Evolutionary conservation across 2,329 filamentous ascomycete species (phyloP).

Genomic region (Didymella arachidicola): DNA sequence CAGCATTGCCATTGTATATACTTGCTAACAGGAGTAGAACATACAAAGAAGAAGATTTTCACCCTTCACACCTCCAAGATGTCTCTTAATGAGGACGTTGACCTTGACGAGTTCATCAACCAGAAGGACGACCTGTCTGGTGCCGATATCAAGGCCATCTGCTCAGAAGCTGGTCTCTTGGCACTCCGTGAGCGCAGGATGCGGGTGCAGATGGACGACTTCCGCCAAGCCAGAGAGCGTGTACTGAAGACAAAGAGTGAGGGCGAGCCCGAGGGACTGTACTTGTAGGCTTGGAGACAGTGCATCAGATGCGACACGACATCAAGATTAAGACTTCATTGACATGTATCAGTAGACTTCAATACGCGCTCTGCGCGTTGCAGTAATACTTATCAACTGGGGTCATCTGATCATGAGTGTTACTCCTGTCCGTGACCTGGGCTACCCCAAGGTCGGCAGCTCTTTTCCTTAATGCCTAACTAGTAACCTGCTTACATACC

Average conservation of each 20-base stretch:
- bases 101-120: conserved; percentile 96
- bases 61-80: conserved; percentile 98
- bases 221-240: conserved; percentile 87
- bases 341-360: conserved; percentile 31
- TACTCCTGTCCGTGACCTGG: neutral
- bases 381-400: conserved; percentile 8
- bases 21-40: conserved; percentile 73
- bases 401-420: neutral
- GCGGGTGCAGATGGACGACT: conserved; percentile 99
- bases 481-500: neutral
- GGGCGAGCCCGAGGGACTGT: conserved; percentile 96
- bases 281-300: conserved; percentile 71
- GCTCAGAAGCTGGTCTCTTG: conserved; percentile 94
- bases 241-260: conserved; percentile 99
- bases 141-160: conserved; percentile 98
- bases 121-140: conserved; percentile 98
- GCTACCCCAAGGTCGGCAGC: neutral
- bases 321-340: conserved; percentile 16
- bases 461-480: neutral
- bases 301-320: conserved; percentile 6
- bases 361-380: conserved; percentile 6
- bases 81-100: conserved; percentile 95
- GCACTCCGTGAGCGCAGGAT: conserved; percentile 93
- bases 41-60: conserved; percentile 98
- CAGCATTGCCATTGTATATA: neutral